Evolutionary conservation across 2,329 filamentous ascomycete genomes (phyloP).

Genomic region (Epichloe aotearoae): DNA sequence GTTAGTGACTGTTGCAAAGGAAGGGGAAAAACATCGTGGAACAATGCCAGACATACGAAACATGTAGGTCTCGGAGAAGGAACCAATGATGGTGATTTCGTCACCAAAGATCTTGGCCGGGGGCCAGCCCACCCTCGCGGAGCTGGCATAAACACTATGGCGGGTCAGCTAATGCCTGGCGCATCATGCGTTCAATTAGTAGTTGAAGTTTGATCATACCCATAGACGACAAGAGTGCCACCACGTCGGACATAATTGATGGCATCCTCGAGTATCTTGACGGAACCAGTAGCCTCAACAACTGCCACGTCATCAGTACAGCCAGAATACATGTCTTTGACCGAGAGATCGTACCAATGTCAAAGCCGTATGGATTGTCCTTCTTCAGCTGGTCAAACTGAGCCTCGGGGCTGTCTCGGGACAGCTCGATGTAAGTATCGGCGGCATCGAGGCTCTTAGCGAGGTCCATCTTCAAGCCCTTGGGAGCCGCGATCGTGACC

Average conservation of each 20-base stretch:
- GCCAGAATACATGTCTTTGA: not conserved
- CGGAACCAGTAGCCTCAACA: constrained; percentile 56
- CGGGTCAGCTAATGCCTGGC: constrained; percentile 2
- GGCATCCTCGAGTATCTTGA: constrained; percentile 55
- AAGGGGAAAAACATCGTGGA: too few relatives aligned
- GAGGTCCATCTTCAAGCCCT: constrained; percentile 57
- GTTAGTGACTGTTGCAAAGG: not conserved
- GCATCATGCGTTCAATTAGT: not conserved
- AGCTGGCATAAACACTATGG: constrained; percentile 46
- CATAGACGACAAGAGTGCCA: constrained; percentile 59
- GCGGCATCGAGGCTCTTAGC: constrained; percentile 43
- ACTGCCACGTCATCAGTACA: constrained; percentile 22
- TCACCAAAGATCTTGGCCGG: constrained; percentile 57
- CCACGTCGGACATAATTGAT: constrained; percentile 61
- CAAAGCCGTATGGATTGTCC: constrained; percentile 59
- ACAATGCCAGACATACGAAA: constrained; percentile 36
- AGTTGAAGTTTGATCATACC: constrained; percentile 12
- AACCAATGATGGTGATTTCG: constrained; percentile 61
- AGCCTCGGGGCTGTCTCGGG: constrained; percentile 37
- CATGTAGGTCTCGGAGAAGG: constrained; percentile 62
- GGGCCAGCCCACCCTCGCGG: constrained; percentile 53
- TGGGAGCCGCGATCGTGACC: constrained; percentile 55
- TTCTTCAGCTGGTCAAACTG: constrained; percentile 50
- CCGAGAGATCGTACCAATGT: constrained; percentile 34
- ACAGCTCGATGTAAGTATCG: constrained; percentile 41